Percentiles rank a stretch among this genome's conserved stretches.
These are phyloP conservation scores for Curvularia sp. DNA, from an alignment of 2,329 filamentous ascomycete species.

Conservation along the genomic window DNA sequence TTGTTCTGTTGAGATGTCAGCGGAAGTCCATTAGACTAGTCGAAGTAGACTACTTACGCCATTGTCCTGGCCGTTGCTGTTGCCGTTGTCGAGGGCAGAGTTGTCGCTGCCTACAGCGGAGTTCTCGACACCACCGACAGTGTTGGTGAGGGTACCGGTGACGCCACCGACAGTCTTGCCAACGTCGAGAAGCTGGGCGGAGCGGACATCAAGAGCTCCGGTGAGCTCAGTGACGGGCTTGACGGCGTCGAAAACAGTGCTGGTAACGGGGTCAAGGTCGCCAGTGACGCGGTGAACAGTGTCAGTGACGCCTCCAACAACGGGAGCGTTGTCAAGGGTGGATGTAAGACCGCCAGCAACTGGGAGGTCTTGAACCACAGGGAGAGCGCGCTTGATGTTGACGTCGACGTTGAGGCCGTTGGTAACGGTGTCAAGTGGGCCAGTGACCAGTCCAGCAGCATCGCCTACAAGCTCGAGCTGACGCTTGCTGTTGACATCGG, in stretches of 20 bases:
- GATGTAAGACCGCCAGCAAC: neutral
- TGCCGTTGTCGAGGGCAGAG: too few relatives aligned
- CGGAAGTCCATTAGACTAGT: too few relatives aligned
- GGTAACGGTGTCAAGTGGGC: neutral
- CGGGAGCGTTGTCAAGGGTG: neutral
- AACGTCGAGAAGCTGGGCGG: neutral
- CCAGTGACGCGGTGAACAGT: neutral
- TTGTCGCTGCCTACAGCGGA: neutral
- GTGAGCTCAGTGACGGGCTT: constrained; percentile 5
- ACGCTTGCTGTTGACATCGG: neutral
- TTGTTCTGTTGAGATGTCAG: too few relatives aligned
- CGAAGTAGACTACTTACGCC: too few relatives aligned
- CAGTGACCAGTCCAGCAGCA: neutral
- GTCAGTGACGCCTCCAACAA: constrained; percentile 1
- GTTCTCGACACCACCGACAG: neutral
- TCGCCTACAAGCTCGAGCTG: neutral
- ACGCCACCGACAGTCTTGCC: neutral
- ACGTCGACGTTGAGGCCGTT: neutral
- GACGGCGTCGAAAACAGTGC: neutral
- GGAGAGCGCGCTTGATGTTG: neutral
- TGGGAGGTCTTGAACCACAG: neutral
- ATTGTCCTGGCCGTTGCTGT: too few relatives aligned
- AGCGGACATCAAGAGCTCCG: neutral
- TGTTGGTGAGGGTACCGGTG: too few relatives aligned
- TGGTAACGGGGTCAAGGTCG: neutral